Evolutionary conservation across 176 grass and related monocot genomes (phyloP).

Genomic region (Carex myosuroides): DNA sequence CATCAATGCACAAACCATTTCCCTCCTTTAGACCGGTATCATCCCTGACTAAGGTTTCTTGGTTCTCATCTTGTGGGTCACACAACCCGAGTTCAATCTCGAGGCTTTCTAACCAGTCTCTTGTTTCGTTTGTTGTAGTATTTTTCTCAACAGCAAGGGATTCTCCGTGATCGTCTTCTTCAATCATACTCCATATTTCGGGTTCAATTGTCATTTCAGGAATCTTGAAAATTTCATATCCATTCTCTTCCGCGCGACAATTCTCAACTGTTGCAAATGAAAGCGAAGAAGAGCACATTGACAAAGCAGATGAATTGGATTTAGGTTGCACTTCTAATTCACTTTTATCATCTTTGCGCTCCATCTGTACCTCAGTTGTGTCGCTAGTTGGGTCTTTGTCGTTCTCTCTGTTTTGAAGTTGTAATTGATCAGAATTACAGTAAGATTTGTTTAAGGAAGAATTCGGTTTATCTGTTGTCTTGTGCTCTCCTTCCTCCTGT

Average conservation of each 20-base stretch:
- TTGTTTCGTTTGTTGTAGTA: constrained; percentile 19
- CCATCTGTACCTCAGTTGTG: background rate
- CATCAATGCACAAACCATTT: background rate
- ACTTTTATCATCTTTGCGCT: background rate
- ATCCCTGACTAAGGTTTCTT: background rate
- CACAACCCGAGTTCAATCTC: constrained; percentile 69
- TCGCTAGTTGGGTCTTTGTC: constrained; percentile 18
- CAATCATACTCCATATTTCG: constrained; percentile 60
- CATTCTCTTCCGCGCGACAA: background rate
- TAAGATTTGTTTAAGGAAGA: background rate
- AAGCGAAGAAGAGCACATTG: constrained; percentile 46
- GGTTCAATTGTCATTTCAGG: constrained; percentile 42
- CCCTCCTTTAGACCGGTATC: background rate
- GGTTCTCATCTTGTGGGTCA: constrained; percentile 24
- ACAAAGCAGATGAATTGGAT: background rate
- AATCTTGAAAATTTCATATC: constrained; percentile 36
- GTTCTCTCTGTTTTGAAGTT: constrained; percentile 27
- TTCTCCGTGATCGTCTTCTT: constrained; percentile 19
- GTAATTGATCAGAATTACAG: constrained; percentile 23
- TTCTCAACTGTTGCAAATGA: constrained; percentile 24
- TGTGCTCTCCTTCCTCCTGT: background rate
- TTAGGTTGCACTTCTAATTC: constrained; percentile 35
- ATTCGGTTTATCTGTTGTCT: background rate
- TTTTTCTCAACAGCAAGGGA: background rate
- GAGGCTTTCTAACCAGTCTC: constrained; percentile 55